phyloP scores from a whole-genome alignment of 2,329 filamentous ascomycete species.

The Claviceps quebecensis region DNA sequence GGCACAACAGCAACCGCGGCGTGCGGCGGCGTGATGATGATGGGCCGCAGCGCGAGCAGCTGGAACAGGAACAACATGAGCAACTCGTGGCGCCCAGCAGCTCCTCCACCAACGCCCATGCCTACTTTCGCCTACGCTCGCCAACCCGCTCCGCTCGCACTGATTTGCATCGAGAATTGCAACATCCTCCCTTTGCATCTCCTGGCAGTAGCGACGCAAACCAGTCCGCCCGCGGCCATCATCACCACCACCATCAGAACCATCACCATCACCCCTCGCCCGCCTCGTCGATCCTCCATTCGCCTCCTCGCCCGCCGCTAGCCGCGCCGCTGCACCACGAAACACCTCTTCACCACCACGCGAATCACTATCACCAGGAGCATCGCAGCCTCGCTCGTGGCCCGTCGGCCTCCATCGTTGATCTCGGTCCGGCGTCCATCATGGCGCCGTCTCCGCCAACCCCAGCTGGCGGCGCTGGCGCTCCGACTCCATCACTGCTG shows the following conservation, averaged over 20 bases:
- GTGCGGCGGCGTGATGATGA: conserved; percentile 10
- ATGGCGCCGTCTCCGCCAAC: conserved; percentile 18
- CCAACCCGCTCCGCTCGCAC: conserved; percentile 24
- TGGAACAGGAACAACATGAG: not conserved
- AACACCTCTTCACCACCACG: conserved; percentile 3
- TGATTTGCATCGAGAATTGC: conserved; percentile 19
- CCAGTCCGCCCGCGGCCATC: conserved; percentile 16
- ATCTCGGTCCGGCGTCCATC: conserved; percentile 14
- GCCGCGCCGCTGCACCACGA: conserved; percentile 8
- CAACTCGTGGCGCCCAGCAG: not conserved
- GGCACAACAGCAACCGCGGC: conserved; percentile 21
- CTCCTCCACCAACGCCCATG: conserved; percentile 1
- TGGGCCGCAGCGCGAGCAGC: conserved; percentile 14
- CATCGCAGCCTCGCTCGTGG: conserved; percentile 13
- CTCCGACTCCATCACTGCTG: conserved; percentile 16
- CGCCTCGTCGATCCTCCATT: conserved; percentile 18
- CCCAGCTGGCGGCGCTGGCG: conserved; percentile 15
- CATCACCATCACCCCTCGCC: conserved; percentile 4
- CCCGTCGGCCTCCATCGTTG: not conserved
- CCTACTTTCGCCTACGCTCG: conserved; percentile 34
- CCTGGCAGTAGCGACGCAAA: conserved; percentile 15
- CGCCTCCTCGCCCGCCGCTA: conserved; percentile 14
- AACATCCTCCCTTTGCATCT: conserved; percentile 17
- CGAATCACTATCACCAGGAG: not conserved
- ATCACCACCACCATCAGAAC: not conserved